Conservation (phyloP, 257 asterid genomes). For the Solanum pennellii region DNA sequence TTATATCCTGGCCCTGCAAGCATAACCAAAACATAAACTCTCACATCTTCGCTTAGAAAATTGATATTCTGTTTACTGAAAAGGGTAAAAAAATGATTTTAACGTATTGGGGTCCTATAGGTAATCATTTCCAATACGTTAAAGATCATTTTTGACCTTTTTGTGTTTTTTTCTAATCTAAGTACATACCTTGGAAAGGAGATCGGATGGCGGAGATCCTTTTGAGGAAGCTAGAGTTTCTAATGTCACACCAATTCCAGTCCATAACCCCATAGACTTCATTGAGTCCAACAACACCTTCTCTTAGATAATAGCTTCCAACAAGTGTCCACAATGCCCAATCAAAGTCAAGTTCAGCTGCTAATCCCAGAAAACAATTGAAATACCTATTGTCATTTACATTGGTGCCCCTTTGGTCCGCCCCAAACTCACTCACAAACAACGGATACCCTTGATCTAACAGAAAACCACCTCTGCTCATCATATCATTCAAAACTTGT, state of each 20-base stretch:
- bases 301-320: slow-evolving; percentile 37
- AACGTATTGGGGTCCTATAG: background rate
- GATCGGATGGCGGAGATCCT: slow-evolving; percentile 61
- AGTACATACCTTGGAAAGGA: slow-evolving; percentile 50
- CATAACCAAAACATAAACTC: background rate
- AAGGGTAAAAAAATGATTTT: background rate
- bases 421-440: slow-evolving; percentile 50
- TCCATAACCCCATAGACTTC: slow-evolving; percentile 41
- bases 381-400: slow-evolving; percentile 23
- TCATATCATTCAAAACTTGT: background rate
- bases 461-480: slow-evolving; percentile 2
- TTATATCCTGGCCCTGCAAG: slow-evolving; percentile 67
- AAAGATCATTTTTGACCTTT: background rate
- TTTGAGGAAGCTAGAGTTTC: slow-evolving; percentile 17
- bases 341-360: slow-evolving; percentile 44
- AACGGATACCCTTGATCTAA: slow-evolving; percentile 27
- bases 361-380: slow-evolving; percentile 20
- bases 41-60: background rate
- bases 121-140: background rate
- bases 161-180: background rate
- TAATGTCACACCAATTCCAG: slow-evolving; percentile 21
- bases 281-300: slow-evolving; percentile 14
- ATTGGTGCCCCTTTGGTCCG: slow-evolving; percentile 4
- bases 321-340: slow-evolving; percentile 59
- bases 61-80: background rate